phyloP scores from a whole-genome alignment of 257 asterid species.

The Eustoma russellianum region DNA sequence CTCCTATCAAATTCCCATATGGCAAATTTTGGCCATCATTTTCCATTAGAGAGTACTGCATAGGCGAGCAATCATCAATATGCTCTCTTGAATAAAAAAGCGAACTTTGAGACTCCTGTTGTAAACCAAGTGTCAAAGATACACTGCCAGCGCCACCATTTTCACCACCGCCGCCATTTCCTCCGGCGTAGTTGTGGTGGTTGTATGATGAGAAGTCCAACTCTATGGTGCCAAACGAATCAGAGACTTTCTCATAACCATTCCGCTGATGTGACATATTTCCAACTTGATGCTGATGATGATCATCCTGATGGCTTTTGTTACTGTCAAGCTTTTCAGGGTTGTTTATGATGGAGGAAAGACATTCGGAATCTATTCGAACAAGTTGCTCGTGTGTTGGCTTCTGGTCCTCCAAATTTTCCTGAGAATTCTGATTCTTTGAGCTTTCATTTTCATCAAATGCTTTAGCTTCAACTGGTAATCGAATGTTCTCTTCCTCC shows the following conservation, averaged over 20 bases:
- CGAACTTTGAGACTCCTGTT: constrained; percentile 48
- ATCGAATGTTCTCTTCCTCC: constrained; percentile 30
- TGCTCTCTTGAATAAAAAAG: constrained; percentile 59
- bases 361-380: constrained; percentile 64
- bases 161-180: constrained; percentile 5
- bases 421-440: constrained; percentile 12
- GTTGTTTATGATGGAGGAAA: constrained; percentile 58
- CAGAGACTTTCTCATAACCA: constrained; percentile 20
- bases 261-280: constrained; percentile 16
- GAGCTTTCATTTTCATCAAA: constrained; percentile 10
- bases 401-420: constrained; percentile 36
- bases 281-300: background rate
- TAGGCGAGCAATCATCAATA: constrained; percentile 60
- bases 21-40: constrained; percentile 67
- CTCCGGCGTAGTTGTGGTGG: constrained; percentile 7
- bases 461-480: constrained; percentile 13
- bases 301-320: constrained; percentile 18
- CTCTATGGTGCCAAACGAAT: constrained; percentile 41
- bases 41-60: constrained; percentile 63
- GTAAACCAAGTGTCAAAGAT: constrained; percentile 74
- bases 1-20: constrained; percentile 84
- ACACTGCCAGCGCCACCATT: constrained; percentile 14
- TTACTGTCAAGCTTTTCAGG: constrained; percentile 22
- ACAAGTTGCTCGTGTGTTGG: constrained; percentile 53
- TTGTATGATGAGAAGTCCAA: constrained; percentile 50